Base-by-base conservation (phyloP, 305 asterid genomes). In the Plantago rigida region DNA sequence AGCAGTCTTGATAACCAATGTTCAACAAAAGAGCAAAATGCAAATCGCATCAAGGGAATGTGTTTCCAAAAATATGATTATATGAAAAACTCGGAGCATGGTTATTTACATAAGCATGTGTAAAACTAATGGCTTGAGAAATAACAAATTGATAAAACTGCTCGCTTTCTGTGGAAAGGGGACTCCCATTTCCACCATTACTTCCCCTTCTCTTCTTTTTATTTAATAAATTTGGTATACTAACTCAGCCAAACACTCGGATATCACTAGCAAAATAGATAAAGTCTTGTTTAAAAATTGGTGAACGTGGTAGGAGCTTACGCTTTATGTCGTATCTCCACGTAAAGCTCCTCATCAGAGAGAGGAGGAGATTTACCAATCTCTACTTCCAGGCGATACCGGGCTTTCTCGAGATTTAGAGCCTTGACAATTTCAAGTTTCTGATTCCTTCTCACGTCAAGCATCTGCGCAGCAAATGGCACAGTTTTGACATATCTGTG, bases 341-440 rank as follows among this genome's bases (percentile, higher is more conserved):
- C 22, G 78, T 79, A 89, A 64, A 89, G 83, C 72, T 81, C 94
- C 67, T 89, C 85, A 41, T 89, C 96, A 13, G 97, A 85, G 65
- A 93, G 90, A 60, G 94, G 94, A 59, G 97, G 97, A 69, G 96
- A 85, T 87, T 93, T 85, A 52, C 97, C 99, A 64, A 93, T 89
- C 81, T 89, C 97, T 49, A 84, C 97, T 80, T 92, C 96, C 65
- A 93, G 77, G 59, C 87, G 80, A 72, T 89, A 89, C 13, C 92
- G 84, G 4, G 97, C 95, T 77, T 89, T 79, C 78, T 82, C 96
- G 60, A 77, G 54, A 69, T 83, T 92, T 71, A 89, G 71, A 75
- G 83, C 82, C 75, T 85, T 78, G 68, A 85, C 87, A 68, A 92
- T 86, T 77, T 92, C 83, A 73, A 83, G 93, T 78, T 89, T 92